Evolutionary conservation across 176 grass and related monocot species (phyloP), one percentile per base, ranked within the genome.

Genomic region (Musa beccarii): DNA sequence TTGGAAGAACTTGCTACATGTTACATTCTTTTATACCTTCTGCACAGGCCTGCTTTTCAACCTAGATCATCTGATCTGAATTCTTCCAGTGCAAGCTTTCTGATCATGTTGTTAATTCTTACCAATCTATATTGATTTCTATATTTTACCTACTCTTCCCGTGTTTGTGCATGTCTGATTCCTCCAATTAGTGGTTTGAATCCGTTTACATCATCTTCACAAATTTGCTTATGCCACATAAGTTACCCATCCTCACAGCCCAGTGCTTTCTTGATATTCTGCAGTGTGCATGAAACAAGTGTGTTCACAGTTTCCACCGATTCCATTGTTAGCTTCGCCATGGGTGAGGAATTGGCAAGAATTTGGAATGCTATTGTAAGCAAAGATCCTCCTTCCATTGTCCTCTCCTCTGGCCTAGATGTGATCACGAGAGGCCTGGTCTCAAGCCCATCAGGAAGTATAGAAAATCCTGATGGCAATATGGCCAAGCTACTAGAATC

Each of bases 401-500:
- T 17, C 49, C 69, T 51, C 43, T 61, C 79, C 11, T 76, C 82
- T 11, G 74, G 74, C 68, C 75, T 79, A 29, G 83, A 81, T 54
- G 84, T 89, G 73, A 93, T 91, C 75, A 97, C 90, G 13, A 72
- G 43, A 11, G 88, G 79, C 72, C 78, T 82, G 19, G 80, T 52
- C 62, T 84, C 84, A 3, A 87, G 69, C 74, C 80, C 90, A 54
- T 93, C 88, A 11, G 90, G 86, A 56, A 84, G 65, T 43, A 98
- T 84, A 1, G 84, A 84, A 75, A 98, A 83, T 8, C 95, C 90
- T 17, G 74, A 93, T 49, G 90, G 79, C 87, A 98, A 68, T n/a
- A 93, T 20, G 22, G 82, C 28, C 22, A 93, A 66, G 55, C 21
- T 78, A 73, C 90, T 81, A 1, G 94, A 87, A 74, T 91, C 94